Base-by-base conservation (phyloP, 225 moss, liverwort and hornwort species). In the Lunularia cruciata region DNA sequence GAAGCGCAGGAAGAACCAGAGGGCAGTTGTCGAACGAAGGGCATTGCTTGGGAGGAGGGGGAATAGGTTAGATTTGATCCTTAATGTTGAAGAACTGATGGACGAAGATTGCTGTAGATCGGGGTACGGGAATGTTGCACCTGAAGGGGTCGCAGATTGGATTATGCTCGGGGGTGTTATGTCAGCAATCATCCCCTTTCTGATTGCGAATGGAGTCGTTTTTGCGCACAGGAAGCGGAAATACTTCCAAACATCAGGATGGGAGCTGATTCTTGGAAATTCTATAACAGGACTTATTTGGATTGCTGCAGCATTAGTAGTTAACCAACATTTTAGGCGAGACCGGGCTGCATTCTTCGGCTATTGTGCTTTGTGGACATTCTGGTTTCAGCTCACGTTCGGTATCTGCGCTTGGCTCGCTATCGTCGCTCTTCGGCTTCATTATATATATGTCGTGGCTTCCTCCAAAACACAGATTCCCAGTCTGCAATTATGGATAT, bases 351-450 rank as follows among this genome's bases (percentile, higher is more conserved):
- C 31, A 4, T 65, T 83, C 57, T 72, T 82, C 12, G 46, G 63
- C 60, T 65, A 63, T 11, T 86, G 86, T 54, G 68, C 75, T 32
- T 45, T 86, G 32, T 86, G 86, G 86, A 80, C 86, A 0, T 86
- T 80, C 65, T 86, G 86, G 86, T 66, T 86, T 64, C 83, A 86
- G 64, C 67, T 86, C 39, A 68, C 65, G 31, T 40, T 86, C 9
- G 86, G 86, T 31, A 52, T 80, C 22, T 86, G 83, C 51, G 47
- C 77, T 18, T 86, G 86, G 86, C 77, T 86, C 20, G 33, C 61
- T 12, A 77, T 71, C 40, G 65, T 80, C 75, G 75, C 83, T 13
- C 77, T 86, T 40, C 79, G 86, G n/a, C 73, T 86, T 30, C 75
- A 86, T 53, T 66, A 72, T 23, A 38, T 83, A 34, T 63, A 52